A percentile compares a stretch with the other conserved stretches of the same genome.
These are phyloP conservation scores for Pittosporum tobira DNA, from an alignment of 129 eudicot species.

Conservation along the genomic window DNA sequence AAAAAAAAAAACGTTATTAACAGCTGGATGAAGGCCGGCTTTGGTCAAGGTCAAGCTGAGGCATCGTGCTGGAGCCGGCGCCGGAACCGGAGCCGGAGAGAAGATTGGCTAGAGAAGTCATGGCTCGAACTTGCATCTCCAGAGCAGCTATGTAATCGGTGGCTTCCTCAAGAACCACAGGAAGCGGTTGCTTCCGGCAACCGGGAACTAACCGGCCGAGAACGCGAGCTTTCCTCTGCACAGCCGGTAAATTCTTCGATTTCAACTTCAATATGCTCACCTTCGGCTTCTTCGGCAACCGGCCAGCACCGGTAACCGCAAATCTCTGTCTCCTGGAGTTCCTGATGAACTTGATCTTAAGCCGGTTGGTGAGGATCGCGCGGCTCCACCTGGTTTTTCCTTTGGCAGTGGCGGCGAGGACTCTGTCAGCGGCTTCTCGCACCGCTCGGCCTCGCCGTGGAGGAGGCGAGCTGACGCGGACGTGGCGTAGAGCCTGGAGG, in stretches of 20 bases:
- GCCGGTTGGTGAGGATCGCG: slow-evolving; percentile 61
- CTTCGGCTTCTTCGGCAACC: slow-evolving; percentile 55
- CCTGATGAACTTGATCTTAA: slow-evolving; percentile 67
- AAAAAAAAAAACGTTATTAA: slow-evolving; percentile 14
- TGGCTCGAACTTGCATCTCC: slow-evolving; percentile 87
- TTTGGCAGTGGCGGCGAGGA: slow-evolving; percentile 63
- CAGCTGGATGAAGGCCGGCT: slow-evolving; percentile 16
- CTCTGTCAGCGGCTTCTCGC: slow-evolving; percentile 73
- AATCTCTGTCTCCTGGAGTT: slow-evolving; percentile 35
- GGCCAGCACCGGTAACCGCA: slow-evolving; percentile 30
- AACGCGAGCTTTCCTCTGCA: slow-evolving; percentile 64
- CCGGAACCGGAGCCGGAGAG: slow-evolving; percentile 41
- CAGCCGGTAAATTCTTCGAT: slow-evolving; percentile 49
- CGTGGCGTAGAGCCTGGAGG: slow-evolving; percentile 65
- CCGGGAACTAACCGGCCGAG: slow-evolving; percentile 80
- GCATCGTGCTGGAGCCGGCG: slow-evolving; percentile 26
- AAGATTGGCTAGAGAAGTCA: slow-evolving; percentile 57
- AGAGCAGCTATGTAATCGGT: slow-evolving; percentile 82
- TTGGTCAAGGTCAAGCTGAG: slow-evolving; percentile 17
- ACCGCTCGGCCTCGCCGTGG: slow-evolving; percentile 46
- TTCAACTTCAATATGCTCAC: slow-evolving; percentile 47
- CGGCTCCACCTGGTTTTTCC: slow-evolving; percentile 93
- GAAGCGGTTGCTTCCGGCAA: slow-evolving; percentile 79
- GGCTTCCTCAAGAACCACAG: slow-evolving; percentile 80
- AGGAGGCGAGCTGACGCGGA: slow-evolving; percentile 28